phyloP scores from a whole-genome alignment of 441 rosid species.

The Jatropha multifida region DNA sequence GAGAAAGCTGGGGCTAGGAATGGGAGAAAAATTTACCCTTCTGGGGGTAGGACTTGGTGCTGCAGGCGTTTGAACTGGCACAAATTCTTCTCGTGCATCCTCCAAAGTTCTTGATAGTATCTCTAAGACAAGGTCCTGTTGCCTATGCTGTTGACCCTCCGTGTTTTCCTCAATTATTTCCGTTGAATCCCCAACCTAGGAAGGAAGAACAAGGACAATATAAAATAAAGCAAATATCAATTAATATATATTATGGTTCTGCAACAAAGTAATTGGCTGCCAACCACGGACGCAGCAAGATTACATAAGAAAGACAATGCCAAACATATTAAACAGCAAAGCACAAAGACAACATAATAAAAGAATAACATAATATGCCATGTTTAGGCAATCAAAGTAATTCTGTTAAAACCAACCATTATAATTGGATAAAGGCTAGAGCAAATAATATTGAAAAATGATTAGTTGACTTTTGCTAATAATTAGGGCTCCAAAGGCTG shows the following conservation, averaged over 20 bases:
- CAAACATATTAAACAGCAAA: neutral
- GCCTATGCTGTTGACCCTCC: slow-evolving; percentile 30
- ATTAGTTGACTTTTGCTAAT: neutral
- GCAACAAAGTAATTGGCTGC: slow-evolving; percentile 16
- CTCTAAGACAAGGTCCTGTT: slow-evolving; percentile 42
- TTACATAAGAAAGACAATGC: neutral
- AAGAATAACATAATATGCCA: neutral
- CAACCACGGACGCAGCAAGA: slow-evolving; percentile 10
- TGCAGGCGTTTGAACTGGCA: slow-evolving; percentile 46
- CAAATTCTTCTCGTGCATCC: slow-evolving; percentile 41
- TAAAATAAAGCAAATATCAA: slow-evolving; percentile 1
- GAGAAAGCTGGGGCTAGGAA: slow-evolving; percentile 57
- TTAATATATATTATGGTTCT: neutral
- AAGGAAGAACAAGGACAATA: slow-evolving; percentile 21
- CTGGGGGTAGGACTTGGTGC: slow-evolving; percentile 62
- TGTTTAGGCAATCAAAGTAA: neutral
- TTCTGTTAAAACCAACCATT: neutral
- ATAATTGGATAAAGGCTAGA: neutral
- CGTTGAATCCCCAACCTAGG: slow-evolving; percentile 43
- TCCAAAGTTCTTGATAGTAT: slow-evolving; percentile 47
- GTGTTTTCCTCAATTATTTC: slow-evolving; percentile 66
- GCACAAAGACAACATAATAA: neutral
- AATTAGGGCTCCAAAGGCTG: neutral
- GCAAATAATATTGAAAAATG: neutral
- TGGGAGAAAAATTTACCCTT: slow-evolving; percentile 80